Evolutionary conservation across 176 grass and related monocot species (phyloP).

Genomic region (Neostapfia colusana): DNA sequence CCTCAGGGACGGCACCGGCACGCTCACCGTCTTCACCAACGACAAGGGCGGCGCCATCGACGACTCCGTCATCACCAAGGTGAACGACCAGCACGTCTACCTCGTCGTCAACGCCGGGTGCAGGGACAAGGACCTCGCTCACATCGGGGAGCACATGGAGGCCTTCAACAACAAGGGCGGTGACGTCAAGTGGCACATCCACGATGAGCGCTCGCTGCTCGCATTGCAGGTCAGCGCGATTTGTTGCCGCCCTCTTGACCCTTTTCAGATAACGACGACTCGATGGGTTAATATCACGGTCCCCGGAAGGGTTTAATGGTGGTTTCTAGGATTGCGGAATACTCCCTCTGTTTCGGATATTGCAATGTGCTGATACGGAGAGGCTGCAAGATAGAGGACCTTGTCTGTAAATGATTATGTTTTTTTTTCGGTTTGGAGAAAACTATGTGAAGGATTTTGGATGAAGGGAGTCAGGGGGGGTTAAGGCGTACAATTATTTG

Average conservation of each 20-base stretch:
- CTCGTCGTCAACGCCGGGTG: slow-evolving; percentile 95
- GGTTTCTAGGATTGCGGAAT: slow-evolving; percentile 6
- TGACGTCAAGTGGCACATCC: slow-evolving; percentile 81
- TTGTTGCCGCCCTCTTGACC: background rate
- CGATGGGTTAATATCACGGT: background rate
- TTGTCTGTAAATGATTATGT: background rate
- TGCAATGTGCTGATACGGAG: background rate
- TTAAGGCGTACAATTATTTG: too few relatives aligned
- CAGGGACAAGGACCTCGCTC: slow-evolving; percentile 89
- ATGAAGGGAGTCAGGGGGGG: too few relatives aligned
- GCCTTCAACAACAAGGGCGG: slow-evolving; percentile 77
- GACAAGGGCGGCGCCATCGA: slow-evolving; percentile 84
- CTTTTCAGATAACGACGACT: background rate
- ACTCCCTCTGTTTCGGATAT: background rate
- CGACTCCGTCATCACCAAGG: slow-evolving; percentile 79
- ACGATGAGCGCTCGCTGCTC: slow-evolving; percentile 89
- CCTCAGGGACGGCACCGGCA: slow-evolving; percentile 64
- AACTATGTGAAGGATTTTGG: background rate
- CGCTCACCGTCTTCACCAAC: slow-evolving; percentile 89
- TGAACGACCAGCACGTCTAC: slow-evolving; percentile 79
- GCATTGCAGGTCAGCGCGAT: slow-evolving; percentile 64
- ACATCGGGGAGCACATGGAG: slow-evolving; percentile 87
- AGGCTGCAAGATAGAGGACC: background rate
- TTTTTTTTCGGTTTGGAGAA: background rate
- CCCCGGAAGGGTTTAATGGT: background rate